Evolutionary conservation across 2,329 filamentous ascomycete species (phyloP).

Genomic region (Ophiosphaerella narmari): DNA sequence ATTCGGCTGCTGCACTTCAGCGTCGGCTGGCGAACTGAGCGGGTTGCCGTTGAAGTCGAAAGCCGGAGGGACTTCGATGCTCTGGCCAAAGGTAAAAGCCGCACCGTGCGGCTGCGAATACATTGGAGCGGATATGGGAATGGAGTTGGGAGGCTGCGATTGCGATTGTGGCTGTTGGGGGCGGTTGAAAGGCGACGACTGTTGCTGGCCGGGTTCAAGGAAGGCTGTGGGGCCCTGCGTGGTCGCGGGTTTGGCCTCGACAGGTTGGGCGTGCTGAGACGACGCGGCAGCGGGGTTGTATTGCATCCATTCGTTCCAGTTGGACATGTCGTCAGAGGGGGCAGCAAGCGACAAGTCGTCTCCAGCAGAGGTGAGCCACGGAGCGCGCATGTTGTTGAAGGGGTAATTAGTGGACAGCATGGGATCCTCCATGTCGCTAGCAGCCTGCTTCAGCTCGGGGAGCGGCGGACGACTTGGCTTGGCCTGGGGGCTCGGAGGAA

Average conservation of each 20-base stretch:
- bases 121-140: constrained; percentile 31
- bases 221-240: constrained; percentile 34
- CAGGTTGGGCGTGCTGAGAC: constrained; percentile 31
- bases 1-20: constrained; percentile 30
- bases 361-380: constrained; percentile 41
- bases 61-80: constrained; percentile 34
- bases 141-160: constrained; percentile 26
- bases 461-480: constrained; percentile 1
- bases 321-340: constrained; percentile 31
- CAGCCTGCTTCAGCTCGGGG: constrained; percentile 8
- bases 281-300: constrained; percentile 49
- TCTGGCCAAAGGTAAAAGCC: constrained; percentile 42
- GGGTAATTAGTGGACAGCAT: constrained; percentile 41
- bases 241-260: constrained; percentile 29
- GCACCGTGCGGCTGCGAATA: constrained; percentile 21
- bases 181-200: constrained; percentile 31
- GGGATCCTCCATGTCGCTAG: constrained; percentile 40
- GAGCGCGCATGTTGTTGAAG: constrained; percentile 37
- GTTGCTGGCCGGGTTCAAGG: constrained; percentile 31
- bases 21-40: constrained; percentile 39
- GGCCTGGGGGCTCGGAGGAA: constrained; percentile 25
- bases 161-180: constrained; percentile 18
- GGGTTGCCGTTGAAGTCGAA: constrained; percentile 40
- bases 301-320: constrained; percentile 56
- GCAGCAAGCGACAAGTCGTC: constrained; percentile 41